Evolutionary conservation across 2,329 filamentous ascomycete species (phyloP).

Genomic region (Thielaviopsis ethacetica): DNA sequence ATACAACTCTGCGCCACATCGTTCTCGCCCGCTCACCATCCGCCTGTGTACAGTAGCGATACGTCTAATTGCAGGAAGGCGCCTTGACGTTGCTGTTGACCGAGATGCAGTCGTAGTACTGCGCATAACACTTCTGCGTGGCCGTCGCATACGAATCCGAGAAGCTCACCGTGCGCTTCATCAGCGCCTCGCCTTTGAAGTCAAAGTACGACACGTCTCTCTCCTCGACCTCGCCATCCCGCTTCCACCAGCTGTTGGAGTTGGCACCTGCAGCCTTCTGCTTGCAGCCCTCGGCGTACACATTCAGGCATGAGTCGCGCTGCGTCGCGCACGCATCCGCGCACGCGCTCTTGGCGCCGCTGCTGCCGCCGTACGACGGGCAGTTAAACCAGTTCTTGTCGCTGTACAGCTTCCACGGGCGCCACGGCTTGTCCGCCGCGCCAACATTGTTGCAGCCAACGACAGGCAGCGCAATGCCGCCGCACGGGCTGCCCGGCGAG

Average conservation of each 20-base stretch:
- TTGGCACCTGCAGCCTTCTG: constrained; percentile 15
- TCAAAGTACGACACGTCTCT: constrained; percentile 27
- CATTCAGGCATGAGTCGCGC: constrained; percentile 29
- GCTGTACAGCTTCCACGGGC: constrained; percentile 37
- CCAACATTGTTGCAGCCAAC: constrained; percentile 37
- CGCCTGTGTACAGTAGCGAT: too few species aligned
- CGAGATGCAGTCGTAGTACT: constrained; percentile 31
- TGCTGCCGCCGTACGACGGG: constrained; percentile 24
- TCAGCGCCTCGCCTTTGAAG: constrained; percentile 36
- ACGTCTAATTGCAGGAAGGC: constrained; percentile 17
- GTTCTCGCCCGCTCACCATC: not conserved
- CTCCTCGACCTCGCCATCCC: constrained; percentile 18
- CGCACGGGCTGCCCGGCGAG: constrained; percentile 42
- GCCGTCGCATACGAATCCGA: constrained; percentile 30
- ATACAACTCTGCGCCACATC: too few species aligned
- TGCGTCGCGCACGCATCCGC: constrained; percentile 36
- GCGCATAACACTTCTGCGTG: constrained; percentile 28
- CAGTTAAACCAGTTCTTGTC: constrained; percentile 26
- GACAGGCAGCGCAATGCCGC: constrained; percentile 33
- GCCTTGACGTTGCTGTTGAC: constrained; percentile 28
- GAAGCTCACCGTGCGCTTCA: constrained; percentile 31
- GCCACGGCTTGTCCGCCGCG: constrained; percentile 23
- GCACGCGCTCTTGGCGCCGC: constrained; percentile 25
- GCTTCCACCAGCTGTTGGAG: constrained; percentile 18
- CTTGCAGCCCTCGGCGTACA: constrained; percentile 34